Evolutionary conservation across 2,329 filamentous ascomycete genomes (phyloP).

Genomic region (Emericellopsis cladophorae): DNA sequence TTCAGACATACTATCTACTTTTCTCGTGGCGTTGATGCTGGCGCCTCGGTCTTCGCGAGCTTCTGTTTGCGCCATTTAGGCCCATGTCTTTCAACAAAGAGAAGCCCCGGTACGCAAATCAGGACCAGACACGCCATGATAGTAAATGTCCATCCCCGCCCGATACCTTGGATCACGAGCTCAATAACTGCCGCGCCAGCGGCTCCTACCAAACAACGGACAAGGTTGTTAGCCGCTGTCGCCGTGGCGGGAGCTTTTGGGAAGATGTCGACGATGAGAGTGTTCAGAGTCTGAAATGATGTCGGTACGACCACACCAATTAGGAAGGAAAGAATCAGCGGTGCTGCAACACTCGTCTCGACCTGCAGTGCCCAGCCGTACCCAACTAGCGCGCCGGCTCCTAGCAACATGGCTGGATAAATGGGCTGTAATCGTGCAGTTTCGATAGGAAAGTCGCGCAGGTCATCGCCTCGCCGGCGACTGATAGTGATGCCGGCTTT

Average conservation of each 20-base stretch:
- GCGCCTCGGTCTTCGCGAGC: slow-evolving; percentile 18
- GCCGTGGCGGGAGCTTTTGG: slow-evolving; percentile 47
- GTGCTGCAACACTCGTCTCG: slow-evolving; percentile 37
- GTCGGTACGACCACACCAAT: slow-evolving; percentile 46
- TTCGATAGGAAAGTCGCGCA: slow-evolving; percentile 41
- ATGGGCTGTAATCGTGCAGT: slow-evolving; percentile 39
- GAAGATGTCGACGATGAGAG: slow-evolving; percentile 50
- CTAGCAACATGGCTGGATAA: slow-evolving; percentile 39
- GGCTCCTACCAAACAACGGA: slow-evolving; percentile 48
- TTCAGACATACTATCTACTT: background rate
- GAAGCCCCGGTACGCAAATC: slow-evolving; percentile 33
- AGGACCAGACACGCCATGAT: slow-evolving; percentile 40
- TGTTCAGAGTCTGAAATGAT: slow-evolving; percentile 50
- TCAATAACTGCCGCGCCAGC: slow-evolving; percentile 46
- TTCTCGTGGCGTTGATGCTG: background rate
- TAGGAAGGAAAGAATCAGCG: slow-evolving; percentile 42
- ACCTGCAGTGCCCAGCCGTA: slow-evolving; percentile 46
- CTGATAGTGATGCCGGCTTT: slow-evolving; percentile 48
- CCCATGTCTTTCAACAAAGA: slow-evolving; percentile 33
- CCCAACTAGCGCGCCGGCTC: slow-evolving; percentile 36
- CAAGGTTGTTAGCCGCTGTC: slow-evolving; percentile 51
- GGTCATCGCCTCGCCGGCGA: slow-evolving; percentile 40
- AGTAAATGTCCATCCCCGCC: slow-evolving; percentile 50
- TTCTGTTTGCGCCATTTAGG: slow-evolving; percentile 38
- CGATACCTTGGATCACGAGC: slow-evolving; percentile 42